These are phyloP conservation scores for Protomyces lactucae-debilis DNA, from an alignment of 1,139 yeast genomes.

Conservation along the genomic window DNA sequence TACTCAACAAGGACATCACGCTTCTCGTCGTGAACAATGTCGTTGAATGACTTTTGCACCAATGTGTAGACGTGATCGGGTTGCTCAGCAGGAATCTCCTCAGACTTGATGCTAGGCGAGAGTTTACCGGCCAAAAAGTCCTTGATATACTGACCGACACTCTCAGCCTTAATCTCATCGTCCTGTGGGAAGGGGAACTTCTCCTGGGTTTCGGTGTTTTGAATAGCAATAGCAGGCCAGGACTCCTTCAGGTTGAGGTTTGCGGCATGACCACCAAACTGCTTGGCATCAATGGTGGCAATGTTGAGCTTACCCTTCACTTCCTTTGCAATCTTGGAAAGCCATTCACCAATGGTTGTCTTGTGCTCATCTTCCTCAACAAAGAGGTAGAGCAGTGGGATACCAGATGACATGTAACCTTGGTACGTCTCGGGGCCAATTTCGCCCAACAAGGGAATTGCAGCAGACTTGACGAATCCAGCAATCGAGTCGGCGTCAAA, in stretches of 20 bases:
- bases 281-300: constrained; percentile 78
- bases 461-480: constrained; percentile 60
- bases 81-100: constrained; percentile 76
- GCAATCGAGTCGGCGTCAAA: constrained; percentile 43
- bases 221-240: constrained; percentile 89
- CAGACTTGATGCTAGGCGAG: constrained; percentile 74
- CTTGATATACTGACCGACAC: constrained; percentile 57
- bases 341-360: constrained; percentile 49
- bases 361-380: constrained; percentile 67
- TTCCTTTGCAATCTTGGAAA: constrained; percentile 63
- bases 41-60: constrained; percentile 61
- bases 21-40: constrained; percentile 56
- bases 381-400: constrained; percentile 86
- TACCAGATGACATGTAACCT: constrained; percentile 62
- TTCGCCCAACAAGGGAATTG: constrained; percentile 87
- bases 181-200: constrained; percentile 62
- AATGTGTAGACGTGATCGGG: constrained; percentile 63
- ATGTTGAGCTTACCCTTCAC: constrained; percentile 78
- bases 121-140: constrained; percentile 61
- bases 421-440: constrained; percentile 76
- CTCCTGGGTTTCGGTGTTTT: constrained; percentile 59
- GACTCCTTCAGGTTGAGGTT: constrained; percentile 78
- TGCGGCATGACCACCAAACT: constrained; percentile 84
- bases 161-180: constrained; percentile 44
- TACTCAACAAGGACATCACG: constrained; percentile 90